Evolutionary conservation across 352 stramenopile species (phyloP).

Genomic region (Pythium biforme): DNA sequence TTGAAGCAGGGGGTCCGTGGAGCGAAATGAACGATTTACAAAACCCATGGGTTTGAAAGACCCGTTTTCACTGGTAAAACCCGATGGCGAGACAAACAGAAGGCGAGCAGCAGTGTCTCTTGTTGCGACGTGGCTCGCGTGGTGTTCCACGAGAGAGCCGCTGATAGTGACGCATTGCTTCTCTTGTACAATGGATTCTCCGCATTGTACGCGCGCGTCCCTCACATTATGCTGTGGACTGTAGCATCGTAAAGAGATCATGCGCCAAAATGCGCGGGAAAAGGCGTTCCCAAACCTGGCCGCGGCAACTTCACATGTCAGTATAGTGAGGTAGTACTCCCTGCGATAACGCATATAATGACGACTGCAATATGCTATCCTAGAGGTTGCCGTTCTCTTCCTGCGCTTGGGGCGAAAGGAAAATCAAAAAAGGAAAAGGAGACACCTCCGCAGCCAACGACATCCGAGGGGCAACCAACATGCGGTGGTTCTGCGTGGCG

Average conservation of each 20-base stretch:
- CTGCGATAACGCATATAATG: background rate
- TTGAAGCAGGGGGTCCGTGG: too few relatives aligned
- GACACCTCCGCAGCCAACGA: background rate
- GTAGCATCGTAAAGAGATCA: too few relatives aligned
- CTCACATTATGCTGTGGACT: too few relatives aligned
- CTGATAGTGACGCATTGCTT: background rate
- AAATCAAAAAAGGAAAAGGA: background rate
- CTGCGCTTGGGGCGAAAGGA: conserved; percentile 4
- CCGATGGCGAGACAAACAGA: background rate
- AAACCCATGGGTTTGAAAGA: background rate
- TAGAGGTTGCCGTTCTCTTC: background rate
- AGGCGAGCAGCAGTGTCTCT: conserved; percentile 1
- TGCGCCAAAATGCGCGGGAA: background rate
- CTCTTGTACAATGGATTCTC: background rate
- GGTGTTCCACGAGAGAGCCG: background rate
- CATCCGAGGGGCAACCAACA: too few relatives aligned
- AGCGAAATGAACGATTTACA: background rate
- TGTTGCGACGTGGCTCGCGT: background rate
- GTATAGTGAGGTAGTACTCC: background rate
- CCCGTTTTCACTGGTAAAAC: background rate
- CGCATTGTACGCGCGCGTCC: too few relatives aligned
- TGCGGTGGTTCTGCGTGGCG: conserved; percentile 76
- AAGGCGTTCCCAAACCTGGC: too few relatives aligned
- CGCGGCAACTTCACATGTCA: too few relatives aligned
- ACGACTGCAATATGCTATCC: background rate